These are phyloP conservation scores for Hyaloscypha finlandica DNA, from an alignment of 495 filamentous ascomycete species.

Conservation along the genomic window DNA sequence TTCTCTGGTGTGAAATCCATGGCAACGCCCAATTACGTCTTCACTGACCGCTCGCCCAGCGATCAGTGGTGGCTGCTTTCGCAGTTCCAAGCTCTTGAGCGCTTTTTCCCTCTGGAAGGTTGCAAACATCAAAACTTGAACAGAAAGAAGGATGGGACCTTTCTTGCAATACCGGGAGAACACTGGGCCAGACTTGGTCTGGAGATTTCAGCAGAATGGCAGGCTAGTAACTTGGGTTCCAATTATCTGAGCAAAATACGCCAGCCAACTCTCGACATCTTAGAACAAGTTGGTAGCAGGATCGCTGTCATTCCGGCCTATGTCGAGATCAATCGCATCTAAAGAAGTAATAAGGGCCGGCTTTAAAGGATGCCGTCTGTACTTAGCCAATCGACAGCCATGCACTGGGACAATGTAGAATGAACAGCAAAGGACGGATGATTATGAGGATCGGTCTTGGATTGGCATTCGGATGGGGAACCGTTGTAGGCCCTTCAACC, in stretches of 20 bases:
- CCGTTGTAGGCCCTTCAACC: neutral
- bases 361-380: too few species aligned
- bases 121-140: neutral
- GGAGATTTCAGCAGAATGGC: neutral
- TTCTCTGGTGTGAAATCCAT: neutral
- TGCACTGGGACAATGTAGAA: too few species aligned
- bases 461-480: neutral
- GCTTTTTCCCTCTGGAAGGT: neutral
- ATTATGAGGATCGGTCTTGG: neutral
- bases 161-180: neutral
- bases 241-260: neutral
- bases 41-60: neutral
- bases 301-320: neutral
- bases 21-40: neutral
- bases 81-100: neutral
- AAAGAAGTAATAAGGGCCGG: neutral
- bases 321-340: neutral
- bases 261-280: neutral
- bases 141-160: neutral
- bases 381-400: too few species aligned
- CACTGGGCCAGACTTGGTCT: neutral
- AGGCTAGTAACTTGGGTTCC: too few species aligned
- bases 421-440: neutral
- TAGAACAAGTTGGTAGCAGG: neutral
- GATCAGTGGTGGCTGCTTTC: neutral